A percentile compares a stretch with the other conserved stretches of the same genome.
Evolutionary conservation across 805 yeast species (phyloP).

Genomic region (Tanozyma kutaoensis): DNA sequence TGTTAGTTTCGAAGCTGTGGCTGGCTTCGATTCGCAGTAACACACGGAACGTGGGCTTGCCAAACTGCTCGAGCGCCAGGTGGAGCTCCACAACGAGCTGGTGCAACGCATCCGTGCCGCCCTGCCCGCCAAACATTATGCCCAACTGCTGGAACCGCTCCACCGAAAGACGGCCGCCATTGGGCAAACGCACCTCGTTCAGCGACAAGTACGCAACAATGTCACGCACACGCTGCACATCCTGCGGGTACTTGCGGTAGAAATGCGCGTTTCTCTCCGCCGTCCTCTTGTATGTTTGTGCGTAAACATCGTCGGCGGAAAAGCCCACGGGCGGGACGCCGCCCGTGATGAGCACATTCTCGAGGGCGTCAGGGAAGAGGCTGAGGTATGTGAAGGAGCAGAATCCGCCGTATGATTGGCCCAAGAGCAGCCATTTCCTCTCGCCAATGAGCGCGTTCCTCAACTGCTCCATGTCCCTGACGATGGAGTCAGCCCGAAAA

Average conservation of each 20-base stretch:
- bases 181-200: conserved; percentile 27
- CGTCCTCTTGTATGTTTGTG: conserved; percentile 32
- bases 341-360: conserved; percentile 36
- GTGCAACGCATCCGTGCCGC: conserved; percentile 38
- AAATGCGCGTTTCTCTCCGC: conserved; percentile 33
- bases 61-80: conserved; percentile 22
- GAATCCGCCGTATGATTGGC: conserved; percentile 48
- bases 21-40: conserved; percentile 17
- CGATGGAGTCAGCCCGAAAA: conserved; percentile 42
- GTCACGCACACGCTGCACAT: conserved; percentile 19
- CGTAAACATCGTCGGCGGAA: conserved; percentile 34
- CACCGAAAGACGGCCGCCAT: conserved; percentile 34
- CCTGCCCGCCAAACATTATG: conserved; percentile 33
- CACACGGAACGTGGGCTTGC: conserved; percentile 23
- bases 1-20: conserved; percentile 37
- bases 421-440: conserved; percentile 36
- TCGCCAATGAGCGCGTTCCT: conserved; percentile 20
- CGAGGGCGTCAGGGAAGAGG: conserved; percentile 25
- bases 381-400: conserved; percentile 37
- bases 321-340: conserved; percentile 42
- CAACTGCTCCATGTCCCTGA: conserved; percentile 35
- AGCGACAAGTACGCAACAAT: conserved; percentile 20
- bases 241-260: conserved; percentile 36
- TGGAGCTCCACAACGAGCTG: conserved; percentile 24
- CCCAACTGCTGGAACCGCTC: conserved; percentile 45